Evolutionary conservation across 1,284 basidiomycete species (phyloP).

Genomic region (Cutaneotrichosporon mucoides): DNA sequence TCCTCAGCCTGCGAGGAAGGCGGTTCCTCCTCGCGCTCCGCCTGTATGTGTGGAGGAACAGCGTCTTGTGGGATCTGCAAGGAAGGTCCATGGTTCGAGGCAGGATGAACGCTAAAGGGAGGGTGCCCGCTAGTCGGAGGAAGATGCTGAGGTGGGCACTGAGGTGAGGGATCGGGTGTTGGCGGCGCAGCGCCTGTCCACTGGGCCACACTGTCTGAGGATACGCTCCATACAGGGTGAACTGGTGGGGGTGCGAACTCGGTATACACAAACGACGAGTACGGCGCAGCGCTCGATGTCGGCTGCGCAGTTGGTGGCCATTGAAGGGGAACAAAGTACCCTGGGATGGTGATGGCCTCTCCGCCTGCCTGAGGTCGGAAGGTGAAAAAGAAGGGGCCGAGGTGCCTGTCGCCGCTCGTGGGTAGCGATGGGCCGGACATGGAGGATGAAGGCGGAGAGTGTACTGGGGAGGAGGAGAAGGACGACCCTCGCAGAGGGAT

Average conservation of each 20-base stretch:
- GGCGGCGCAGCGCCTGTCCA: neutral
- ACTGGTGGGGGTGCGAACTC: neutral
- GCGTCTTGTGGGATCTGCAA: too few species aligned
- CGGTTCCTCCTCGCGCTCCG: too few species aligned
- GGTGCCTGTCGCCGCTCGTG: neutral
- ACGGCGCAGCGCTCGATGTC: neutral
- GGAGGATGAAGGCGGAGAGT: too few species aligned
- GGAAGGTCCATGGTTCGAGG: too few species aligned
- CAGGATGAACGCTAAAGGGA: too few species aligned
- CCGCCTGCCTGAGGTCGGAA: neutral
- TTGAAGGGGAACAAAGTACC: conserved; percentile 3
- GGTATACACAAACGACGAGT: conserved; percentile 7
- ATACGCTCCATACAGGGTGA: conserved; percentile 1
- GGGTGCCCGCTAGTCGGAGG: too few species aligned
- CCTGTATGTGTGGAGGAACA: too few species aligned
- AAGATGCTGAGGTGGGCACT: too few species aligned
- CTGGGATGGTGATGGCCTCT: conserved; percentile 3
- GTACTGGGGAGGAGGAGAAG: too few species aligned
- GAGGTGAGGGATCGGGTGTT: neutral
- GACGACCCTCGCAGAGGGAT: too few species aligned
- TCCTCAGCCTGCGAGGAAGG: too few species aligned
- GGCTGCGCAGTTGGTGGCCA: conserved; percentile 6
- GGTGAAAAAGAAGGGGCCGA: conserved; percentile 13
- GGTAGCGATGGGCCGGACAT: neutral
- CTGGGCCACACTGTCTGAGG: neutral